A percentile compares a stretch with the other conserved stretches of the same genome.
Evolutionary conservation across 1,284 basidiomycete species (phyloP).

Genomic region (Inonotus obliquus): DNA sequence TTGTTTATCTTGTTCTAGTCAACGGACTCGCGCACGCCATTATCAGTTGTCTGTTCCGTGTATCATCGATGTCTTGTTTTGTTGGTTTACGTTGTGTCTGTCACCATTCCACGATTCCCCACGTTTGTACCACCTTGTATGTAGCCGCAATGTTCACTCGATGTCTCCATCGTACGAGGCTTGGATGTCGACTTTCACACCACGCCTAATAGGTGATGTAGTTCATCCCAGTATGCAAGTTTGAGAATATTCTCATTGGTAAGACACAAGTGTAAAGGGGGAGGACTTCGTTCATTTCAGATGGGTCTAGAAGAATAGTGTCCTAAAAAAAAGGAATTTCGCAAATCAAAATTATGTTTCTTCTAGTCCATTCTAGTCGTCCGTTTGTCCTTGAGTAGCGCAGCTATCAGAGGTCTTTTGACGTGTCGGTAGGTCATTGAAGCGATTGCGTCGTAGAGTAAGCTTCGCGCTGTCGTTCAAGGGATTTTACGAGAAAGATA

Average conservation of each 20-base stretch:
- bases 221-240: not conserved
- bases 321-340: not conserved
- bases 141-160: not conserved
- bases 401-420: not conserved
- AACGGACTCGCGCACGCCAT: not conserved
- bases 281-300: not conserved
- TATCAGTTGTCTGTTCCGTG: not conserved
- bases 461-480: slow-evolving; percentile 55
- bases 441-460: slow-evolving; percentile 23
- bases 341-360: not conserved
- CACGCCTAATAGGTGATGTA: no score
- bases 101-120: not conserved
- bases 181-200: no score
- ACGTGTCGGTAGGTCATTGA: slow-evolving; percentile 7
- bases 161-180: no score
- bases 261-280: not conserved
- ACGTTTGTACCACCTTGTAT: not conserved
- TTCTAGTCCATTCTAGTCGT: not conserved
- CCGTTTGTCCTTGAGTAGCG: not conserved
- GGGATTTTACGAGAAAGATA: slow-evolving; percentile 77
- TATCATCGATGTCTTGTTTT: not conserved
- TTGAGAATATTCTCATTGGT: not conserved
- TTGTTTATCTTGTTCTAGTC: not conserved
- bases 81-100: not conserved
- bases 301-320: not conserved